Evolutionary conservation across 2,329 filamentous ascomycete species (phyloP).

Genomic region (Claviceps arundinis): DNA sequence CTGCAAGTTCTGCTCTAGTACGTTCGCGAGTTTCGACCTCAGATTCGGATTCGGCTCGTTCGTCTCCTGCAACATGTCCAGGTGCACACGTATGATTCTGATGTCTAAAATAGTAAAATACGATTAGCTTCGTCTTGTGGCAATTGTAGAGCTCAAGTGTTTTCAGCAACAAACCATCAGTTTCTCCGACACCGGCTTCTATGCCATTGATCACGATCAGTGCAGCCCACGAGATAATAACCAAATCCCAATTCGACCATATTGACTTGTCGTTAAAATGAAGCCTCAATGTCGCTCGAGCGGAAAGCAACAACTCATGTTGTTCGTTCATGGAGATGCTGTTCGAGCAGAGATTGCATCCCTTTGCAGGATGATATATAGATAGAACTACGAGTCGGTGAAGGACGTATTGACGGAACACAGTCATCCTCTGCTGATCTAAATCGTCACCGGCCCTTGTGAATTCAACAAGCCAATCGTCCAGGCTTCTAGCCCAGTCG

Average conservation of each 20-base stretch:
- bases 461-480: slow-evolving; percentile 29
- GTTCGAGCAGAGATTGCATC: slow-evolving; percentile 22
- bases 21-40: slow-evolving; percentile 6
- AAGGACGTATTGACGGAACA: slow-evolving; percentile 28
- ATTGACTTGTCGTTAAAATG: slow-evolving; percentile 27
- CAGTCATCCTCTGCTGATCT: slow-evolving; percentile 20
- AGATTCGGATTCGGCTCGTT: slow-evolving; percentile 15
- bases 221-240: slow-evolving; percentile 31
- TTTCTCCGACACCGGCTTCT: slow-evolving; percentile 25
- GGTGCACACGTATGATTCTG: slow-evolving; percentile 16
- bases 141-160: neutral
- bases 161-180: slow-evolving; percentile 17
- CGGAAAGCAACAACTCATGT: slow-evolving; percentile 27
- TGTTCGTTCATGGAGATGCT: slow-evolving; percentile 25
- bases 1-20: slow-evolving; percentile 15
- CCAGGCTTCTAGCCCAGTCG: slow-evolving; percentile 27
- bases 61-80: slow-evolving; percentile 16
- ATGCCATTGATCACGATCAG: slow-evolving; percentile 28
- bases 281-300: slow-evolving; percentile 25
- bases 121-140: neutral
- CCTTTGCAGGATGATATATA: slow-evolving; percentile 28
- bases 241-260: slow-evolving; percentile 30
- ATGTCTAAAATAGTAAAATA: slow-evolving; percentile 11
- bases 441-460: slow-evolving; percentile 17
- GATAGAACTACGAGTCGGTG: slow-evolving; percentile 28